These are phyloP conservation scores for Heritiera fomes DNA, from an alignment of 345 rosid genomes.

Conservation along the genomic window DNA sequence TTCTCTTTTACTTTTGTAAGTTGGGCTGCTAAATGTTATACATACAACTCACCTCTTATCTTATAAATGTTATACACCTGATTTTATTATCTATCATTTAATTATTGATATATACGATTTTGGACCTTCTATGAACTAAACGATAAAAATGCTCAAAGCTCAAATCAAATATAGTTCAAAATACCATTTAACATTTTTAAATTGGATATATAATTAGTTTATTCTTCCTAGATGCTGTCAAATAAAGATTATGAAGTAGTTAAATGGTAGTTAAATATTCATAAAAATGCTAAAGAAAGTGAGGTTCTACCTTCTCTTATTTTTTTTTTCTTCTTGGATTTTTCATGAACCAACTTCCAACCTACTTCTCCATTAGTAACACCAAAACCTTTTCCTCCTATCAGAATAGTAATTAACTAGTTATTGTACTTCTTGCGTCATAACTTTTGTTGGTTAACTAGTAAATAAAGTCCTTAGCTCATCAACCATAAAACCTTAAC, in stretches of 20 bases:
- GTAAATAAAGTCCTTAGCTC: too few species aligned
- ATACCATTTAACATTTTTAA: neutral
- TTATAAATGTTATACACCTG: too few species aligned
- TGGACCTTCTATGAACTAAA: too few species aligned
- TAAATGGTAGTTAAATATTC: neutral
- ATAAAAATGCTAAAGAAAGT: neutral
- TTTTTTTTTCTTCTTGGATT: neutral
- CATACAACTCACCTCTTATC: too few species aligned
- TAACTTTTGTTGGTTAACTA: too few species aligned
- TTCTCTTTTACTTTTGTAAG: too few species aligned
- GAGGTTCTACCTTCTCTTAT: neutral
- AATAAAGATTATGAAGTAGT: neutral
- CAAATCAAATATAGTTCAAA: neutral
- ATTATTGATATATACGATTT: too few species aligned
- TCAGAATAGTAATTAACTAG: neutral
- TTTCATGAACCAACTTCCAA: neutral
- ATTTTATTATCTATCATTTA: too few species aligned
- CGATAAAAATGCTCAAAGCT: too few species aligned
- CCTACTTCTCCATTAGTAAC: neutral
- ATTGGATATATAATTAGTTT: neutral
- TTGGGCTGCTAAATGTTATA: too few species aligned
- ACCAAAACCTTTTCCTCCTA: neutral
- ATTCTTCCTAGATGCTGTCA: neutral
- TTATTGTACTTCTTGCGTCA: neutral
- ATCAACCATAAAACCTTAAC: too few species aligned